These are phyloP conservation scores for Hemisphaericaspora nanyangensis DNA, from an alignment of 805 yeast genomes.

Conservation along the genomic window DNA sequence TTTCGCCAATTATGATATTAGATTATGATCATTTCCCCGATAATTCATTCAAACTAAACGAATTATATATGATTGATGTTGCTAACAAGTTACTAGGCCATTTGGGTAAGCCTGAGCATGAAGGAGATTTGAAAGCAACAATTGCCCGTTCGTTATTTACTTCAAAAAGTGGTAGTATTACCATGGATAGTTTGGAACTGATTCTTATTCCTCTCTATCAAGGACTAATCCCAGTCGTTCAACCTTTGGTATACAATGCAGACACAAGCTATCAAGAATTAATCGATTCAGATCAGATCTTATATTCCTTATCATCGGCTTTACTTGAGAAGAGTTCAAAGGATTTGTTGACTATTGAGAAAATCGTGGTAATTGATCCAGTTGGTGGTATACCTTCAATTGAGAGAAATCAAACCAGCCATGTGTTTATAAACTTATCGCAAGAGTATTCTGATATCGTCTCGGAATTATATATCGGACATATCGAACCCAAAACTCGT, in stretches of 20 bases:
- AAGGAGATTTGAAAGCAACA: slow-evolving; percentile 20
- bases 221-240: slow-evolving; percentile 59
- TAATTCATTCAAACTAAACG: slow-evolving; percentile 26
- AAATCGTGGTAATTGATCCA: slow-evolving; percentile 73
- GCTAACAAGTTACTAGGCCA: slow-evolving; percentile 25
- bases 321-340: slow-evolving; percentile 17
- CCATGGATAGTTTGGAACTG: slow-evolving; percentile 24
- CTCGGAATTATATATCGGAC: slow-evolving; percentile 62
- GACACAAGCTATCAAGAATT: slow-evolving; percentile 23
- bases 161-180: slow-evolving; percentile 7
- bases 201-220: slow-evolving; percentile 39
- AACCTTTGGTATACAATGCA: slow-evolving; percentile 49
- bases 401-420: slow-evolving; percentile 77
- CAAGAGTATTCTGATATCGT: slow-evolving; percentile 73
- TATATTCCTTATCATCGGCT: slow-evolving; percentile 21
- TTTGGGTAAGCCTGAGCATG: slow-evolving; percentile 19
- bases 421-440: slow-evolving; percentile 77
- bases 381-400: slow-evolving; percentile 89
- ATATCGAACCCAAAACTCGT: slow-evolving; percentile 39
- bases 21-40: slow-evolving; percentile 40
- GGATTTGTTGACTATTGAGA: slow-evolving; percentile 61
- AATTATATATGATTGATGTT: slow-evolving; percentile 27
- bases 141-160: slow-evolving; percentile 26
- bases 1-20: slow-evolving; percentile 66
- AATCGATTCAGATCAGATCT: slow-evolving; percentile 19